phyloP scores from a whole-genome alignment of 495 filamentous ascomycete species.

The Margaritispora aquatica region DNA sequence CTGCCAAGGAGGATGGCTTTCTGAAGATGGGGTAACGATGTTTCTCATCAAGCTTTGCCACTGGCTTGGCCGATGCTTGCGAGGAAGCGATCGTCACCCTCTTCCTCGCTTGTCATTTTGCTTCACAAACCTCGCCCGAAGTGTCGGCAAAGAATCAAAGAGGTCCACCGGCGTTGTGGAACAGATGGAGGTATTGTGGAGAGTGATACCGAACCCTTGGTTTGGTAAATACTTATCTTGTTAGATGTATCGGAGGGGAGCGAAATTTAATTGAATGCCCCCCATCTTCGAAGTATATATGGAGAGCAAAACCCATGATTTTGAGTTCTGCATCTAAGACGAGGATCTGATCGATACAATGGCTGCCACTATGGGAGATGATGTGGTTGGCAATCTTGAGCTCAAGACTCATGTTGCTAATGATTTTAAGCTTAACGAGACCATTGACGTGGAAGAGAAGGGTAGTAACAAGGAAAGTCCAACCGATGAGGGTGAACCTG shows the following conservation, averaged over 20 bases:
- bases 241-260: neutral
- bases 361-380: neutral
- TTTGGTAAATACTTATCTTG: neutral
- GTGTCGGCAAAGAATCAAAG: neutral
- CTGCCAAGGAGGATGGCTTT: too few relatives aligned
- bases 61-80: neutral
- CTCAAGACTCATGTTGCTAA: neutral
- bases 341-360: neutral
- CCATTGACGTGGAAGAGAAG: neutral
- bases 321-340: neutral
- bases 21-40: neutral
- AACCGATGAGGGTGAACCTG: conserved; percentile 42
- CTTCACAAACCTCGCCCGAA: neutral
- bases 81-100: neutral
- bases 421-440: neutral
- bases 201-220: neutral
- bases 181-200: neutral
- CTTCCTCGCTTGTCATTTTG: neutral
- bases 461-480: neutral
- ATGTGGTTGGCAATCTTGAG: neutral
- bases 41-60: neutral
- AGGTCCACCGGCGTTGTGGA: neutral
- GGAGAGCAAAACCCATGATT: neutral
- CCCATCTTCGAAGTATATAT: neutral
- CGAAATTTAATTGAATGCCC: neutral